phyloP scores from a whole-genome alignment of 805 yeast species.

The Ogataea dorogensis region DNA sequence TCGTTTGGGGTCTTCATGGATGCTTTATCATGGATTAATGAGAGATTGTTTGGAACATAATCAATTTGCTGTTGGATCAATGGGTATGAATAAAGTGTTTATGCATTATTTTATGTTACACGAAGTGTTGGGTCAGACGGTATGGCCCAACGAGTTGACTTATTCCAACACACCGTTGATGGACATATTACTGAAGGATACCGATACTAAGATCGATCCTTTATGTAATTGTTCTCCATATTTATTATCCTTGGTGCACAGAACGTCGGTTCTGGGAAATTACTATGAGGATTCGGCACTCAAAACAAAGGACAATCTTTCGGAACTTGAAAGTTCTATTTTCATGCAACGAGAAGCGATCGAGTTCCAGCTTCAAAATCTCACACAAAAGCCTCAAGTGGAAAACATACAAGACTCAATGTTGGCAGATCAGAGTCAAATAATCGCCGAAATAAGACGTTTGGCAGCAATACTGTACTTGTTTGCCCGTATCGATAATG shows the following conservation, averaged over 20 bases:
- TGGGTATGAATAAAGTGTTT: slow-evolving; percentile 37
- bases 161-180: slow-evolving; percentile 30
- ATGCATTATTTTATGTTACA: slow-evolving; percentile 40
- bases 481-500: slow-evolving; percentile 36
- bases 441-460: slow-evolving; percentile 40
- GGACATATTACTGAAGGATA: slow-evolving; percentile 31
- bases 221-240: slow-evolving; percentile 42
- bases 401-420: slow-evolving; percentile 16
- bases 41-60: slow-evolving; percentile 22
- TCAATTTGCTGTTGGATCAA: slow-evolving; percentile 16
- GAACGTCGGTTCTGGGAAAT: slow-evolving; percentile 38
- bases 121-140: slow-evolving; percentile 45
- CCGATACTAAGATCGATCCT: slow-evolving; percentile 39
- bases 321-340: slow-evolving; percentile 23
- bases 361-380: slow-evolving; percentile 25
- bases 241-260: slow-evolving; percentile 36
- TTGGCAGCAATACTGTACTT: slow-evolving; percentile 37
- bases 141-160: slow-evolving; percentile 31
- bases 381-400: slow-evolving; percentile 27
- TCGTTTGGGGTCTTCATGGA: slow-evolving; percentile 38
- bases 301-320: slow-evolving; percentile 19
- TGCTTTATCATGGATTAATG: slow-evolving; percentile 36
- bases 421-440: slow-evolving; percentile 24
- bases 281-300: slow-evolving; percentile 35
- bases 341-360: slow-evolving; percentile 29